These are phyloP conservation scores for Lipomyces spencermartinsiae DNA, from an alignment of 805 yeast genomes.

Conservation along the genomic window DNA sequence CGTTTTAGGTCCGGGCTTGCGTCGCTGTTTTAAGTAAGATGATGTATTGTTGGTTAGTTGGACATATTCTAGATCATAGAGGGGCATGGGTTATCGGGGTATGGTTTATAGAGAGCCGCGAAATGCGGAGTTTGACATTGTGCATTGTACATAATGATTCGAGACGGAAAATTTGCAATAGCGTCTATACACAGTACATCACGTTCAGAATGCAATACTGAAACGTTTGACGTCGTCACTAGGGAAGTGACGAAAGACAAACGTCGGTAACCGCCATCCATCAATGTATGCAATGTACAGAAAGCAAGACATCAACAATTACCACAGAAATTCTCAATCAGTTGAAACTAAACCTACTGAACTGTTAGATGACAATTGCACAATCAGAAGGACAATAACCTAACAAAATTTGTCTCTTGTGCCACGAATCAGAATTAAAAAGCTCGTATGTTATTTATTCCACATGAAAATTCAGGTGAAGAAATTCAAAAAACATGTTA, in stretches of 20 bases:
- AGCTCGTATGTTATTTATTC: constrained; percentile 49
- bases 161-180: background rate
- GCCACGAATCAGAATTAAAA: constrained; percentile 51
- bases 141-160: background rate
- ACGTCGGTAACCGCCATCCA: no score
- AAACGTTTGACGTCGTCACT: no score
- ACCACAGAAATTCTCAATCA: background rate
- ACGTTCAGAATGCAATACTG: background rate
- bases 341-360: background rate
- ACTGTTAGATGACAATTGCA: background rate
- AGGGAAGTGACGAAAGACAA: no score
- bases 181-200: background rate
- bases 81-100: background rate
- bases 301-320: no score
- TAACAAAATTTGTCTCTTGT: background rate
- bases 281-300: no score
- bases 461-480: constrained; percentile 49
- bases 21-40: background rate
- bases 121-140: background rate
- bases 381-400: background rate
- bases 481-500: constrained; percentile 49
- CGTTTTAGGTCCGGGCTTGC: background rate
- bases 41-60: background rate
- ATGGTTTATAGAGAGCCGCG: background rate
- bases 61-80: background rate